Evolutionary conservation across 1,284 basidiomycete genomes (phyloP).

Genomic region (Fomitopsis betulina): DNA sequence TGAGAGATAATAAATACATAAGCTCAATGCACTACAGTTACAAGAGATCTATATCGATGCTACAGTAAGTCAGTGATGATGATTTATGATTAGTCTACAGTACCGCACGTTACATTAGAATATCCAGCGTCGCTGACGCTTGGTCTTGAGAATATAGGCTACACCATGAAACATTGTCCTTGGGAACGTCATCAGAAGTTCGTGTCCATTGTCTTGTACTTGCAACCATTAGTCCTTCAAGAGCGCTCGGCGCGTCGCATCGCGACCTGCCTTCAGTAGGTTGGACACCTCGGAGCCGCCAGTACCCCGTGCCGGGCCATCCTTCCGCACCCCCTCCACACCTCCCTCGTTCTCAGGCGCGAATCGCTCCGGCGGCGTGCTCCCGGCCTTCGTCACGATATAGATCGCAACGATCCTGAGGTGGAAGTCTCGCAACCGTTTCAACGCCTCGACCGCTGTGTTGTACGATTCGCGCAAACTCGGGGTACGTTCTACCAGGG

Average conservation of each 20-base stretch:
- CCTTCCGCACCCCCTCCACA: slow-evolving; percentile 30
- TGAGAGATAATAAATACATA: too few species aligned
- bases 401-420: slow-evolving; percentile 88
- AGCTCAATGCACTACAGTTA: too few species aligned
- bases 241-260: slow-evolving; percentile 74
- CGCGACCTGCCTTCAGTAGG: slow-evolving; percentile 83
- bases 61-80: too few species aligned
- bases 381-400: slow-evolving; percentile 70
- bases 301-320: slow-evolving; percentile 67
- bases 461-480: slow-evolving; percentile 75
- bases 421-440: slow-evolving; percentile 81
- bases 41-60: too few species aligned
- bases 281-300: slow-evolving; percentile 82
- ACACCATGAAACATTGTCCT: too few species aligned
- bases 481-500: slow-evolving; percentile 51
- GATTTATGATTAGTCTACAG: too few species aligned
- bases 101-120: too few species aligned
- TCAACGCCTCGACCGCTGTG: slow-evolving; percentile 71
- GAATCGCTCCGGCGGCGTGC: slow-evolving; percentile 50
- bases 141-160: too few species aligned
- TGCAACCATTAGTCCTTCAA: slow-evolving; percentile 27
- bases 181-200: too few species aligned
- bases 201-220: too few species aligned
- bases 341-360: slow-evolving; percentile 38
- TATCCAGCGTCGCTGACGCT: too few species aligned